Conservation (phyloP, 345 rosid species). For the thale cress (Arabidopsis thaliana) region DNA sequence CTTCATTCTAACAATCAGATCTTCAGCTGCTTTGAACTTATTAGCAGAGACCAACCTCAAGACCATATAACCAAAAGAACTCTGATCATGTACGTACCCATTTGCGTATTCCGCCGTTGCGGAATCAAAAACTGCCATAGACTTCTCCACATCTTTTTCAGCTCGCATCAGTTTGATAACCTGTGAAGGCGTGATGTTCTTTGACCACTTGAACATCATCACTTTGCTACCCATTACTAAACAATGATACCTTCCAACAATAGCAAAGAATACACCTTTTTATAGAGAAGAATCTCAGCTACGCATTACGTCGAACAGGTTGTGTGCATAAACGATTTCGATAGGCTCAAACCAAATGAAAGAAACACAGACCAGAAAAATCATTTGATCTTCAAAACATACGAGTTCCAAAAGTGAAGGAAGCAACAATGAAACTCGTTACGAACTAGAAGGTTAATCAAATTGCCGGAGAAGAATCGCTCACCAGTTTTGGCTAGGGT, state of each 20-base stretch:
- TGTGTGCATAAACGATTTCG: slow-evolving; percentile 16
- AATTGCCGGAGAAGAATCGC: slow-evolving; percentile 24
- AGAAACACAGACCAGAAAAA: background rate
- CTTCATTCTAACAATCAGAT: slow-evolving; percentile 73
- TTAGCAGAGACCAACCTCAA: slow-evolving; percentile 71
- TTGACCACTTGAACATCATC: slow-evolving; percentile 64
- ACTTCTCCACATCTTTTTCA: slow-evolving; percentile 66
- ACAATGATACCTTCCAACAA: slow-evolving; percentile 15
- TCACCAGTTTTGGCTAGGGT: background rate
- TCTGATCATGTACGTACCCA: slow-evolving; percentile 66
- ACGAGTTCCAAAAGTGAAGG: background rate
- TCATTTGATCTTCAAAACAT: background rate
- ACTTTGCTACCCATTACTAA: slow-evolving; percentile 47
- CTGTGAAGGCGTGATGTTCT: slow-evolving; percentile 57
- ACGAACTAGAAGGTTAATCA: slow-evolving; percentile 19
- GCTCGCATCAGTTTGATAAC: slow-evolving; percentile 68
- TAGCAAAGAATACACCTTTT: background rate
- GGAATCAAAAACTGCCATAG: slow-evolving; percentile 63
- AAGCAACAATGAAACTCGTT: slow-evolving; percentile 10
- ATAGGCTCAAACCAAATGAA: background rate
- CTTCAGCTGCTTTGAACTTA: slow-evolving; percentile 71
- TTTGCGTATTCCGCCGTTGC: slow-evolving; percentile 75
- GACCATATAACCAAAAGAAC: slow-evolving; percentile 64
- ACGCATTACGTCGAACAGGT: slow-evolving; percentile 51
- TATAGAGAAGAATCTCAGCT: slow-evolving; percentile 20